Evolutionary conservation across 106 monocot species (phyloP).

Genomic region (Dendrobium officinale): DNA sequence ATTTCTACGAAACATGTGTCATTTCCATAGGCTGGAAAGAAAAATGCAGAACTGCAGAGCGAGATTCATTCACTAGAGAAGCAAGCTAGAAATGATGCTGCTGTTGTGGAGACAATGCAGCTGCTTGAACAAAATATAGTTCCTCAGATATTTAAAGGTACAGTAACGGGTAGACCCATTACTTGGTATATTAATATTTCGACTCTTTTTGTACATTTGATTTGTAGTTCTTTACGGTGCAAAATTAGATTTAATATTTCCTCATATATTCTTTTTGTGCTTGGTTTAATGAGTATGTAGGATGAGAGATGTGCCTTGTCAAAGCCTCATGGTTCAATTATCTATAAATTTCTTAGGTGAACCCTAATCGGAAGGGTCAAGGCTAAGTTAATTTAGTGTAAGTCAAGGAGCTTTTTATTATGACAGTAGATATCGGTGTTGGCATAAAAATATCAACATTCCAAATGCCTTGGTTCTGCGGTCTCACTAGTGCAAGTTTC

Average conservation of each 20-base stretch:
- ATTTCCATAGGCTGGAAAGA: conserved; percentile 31
- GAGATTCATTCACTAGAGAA: conserved; percentile 48
- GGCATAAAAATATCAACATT: too few relatives aligned
- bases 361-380: too few relatives aligned
- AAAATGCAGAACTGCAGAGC: conserved; percentile 40
- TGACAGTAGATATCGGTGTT: too few relatives aligned
- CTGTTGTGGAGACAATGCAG: conserved; percentile 27
- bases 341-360: too few relatives aligned
- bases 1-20: background rate
- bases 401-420: too few relatives aligned
- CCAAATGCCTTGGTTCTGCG: too few relatives aligned
- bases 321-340: too few relatives aligned
- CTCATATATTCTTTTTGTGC: too few relatives aligned
- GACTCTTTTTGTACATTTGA: background rate
- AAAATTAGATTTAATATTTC: background rate
- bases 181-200: background rate
- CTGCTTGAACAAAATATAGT: conserved; percentile 31
- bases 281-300: too few relatives aligned
- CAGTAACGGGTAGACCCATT: background rate
- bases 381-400: too few relatives aligned
- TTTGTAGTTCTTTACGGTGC: background rate
- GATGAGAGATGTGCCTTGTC: too few relatives aligned
- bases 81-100: conserved; percentile 32
- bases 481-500: too few relatives aligned
- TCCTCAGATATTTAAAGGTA: conserved; percentile 46